phyloP scores from a whole-genome alignment of 2,329 filamentous ascomycete species.

The Cordyceps sp. region DNA sequence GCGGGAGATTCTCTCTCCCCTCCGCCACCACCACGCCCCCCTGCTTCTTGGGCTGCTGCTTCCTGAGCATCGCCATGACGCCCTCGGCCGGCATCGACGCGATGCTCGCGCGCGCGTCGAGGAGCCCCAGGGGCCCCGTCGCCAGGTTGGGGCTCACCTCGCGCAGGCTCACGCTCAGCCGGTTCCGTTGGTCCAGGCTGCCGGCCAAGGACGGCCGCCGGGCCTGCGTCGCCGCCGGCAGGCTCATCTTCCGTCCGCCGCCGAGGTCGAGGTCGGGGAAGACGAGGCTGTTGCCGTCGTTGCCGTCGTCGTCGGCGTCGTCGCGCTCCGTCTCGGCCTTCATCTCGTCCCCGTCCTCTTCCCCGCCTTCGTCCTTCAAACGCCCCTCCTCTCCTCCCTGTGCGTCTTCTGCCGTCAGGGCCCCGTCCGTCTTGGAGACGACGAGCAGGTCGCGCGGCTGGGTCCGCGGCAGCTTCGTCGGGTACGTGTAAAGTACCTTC shows the following conservation, averaged over 20 bases:
- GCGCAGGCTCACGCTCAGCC: conserved; percentile 29
- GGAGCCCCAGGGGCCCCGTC: conserved; percentile 2
- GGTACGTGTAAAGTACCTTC: conserved; percentile 68
- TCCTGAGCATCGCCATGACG: conserved; percentile 31
- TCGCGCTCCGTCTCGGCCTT: not conserved
- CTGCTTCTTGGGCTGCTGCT: conserved; percentile 18
- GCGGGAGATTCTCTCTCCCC: conserved; percentile 35
- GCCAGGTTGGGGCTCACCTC: conserved; percentile 38
- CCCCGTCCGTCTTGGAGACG: conserved; percentile 22
- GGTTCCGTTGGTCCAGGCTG: too few relatives aligned
- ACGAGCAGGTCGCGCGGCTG: conserved; percentile 26
- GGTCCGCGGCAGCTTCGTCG: conserved; percentile 63
- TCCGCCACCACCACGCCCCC: conserved; percentile 16
- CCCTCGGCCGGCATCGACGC: conserved; percentile 23
- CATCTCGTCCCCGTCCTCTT: conserved; percentile 1
- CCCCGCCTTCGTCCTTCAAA: not conserved
- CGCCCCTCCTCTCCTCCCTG: conserved; percentile 1
- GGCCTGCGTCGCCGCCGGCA: too few relatives aligned
- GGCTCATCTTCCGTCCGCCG: too few relatives aligned
- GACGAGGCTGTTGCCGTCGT: conserved; percentile 4
- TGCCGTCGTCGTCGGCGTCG: not conserved
- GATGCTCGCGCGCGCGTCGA: conserved; percentile 22
- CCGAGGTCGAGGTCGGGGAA: conserved; percentile 10
- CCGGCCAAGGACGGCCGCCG: too few relatives aligned
- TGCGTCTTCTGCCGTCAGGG: too few relatives aligned